Evolutionary conservation across 2,329 filamentous ascomycete species (phyloP).

Genomic region (Trichoderma guizhouense): DNA sequence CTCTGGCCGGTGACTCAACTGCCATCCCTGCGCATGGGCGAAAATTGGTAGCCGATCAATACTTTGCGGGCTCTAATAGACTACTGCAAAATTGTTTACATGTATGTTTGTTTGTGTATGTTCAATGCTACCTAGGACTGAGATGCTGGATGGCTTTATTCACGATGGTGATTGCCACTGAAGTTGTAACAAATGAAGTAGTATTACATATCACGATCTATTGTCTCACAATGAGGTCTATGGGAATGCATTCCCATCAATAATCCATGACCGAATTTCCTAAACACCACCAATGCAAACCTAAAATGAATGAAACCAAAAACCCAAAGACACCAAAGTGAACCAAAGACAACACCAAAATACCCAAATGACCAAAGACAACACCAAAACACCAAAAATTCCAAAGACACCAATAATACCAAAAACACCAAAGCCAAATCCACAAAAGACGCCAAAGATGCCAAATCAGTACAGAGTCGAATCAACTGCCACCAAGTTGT

Average conservation of each 20-base stretch:
- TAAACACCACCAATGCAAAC: neutral
- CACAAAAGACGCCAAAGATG: neutral
- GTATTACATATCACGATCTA: neutral
- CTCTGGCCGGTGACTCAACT: conserved; percentile 11
- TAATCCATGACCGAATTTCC: neutral
- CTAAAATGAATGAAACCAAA: neutral
- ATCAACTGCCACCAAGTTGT: neutral
- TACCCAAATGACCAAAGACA: too few species aligned
- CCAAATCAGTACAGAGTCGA: neutral
- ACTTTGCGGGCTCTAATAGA: neutral
- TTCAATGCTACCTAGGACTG: neutral
- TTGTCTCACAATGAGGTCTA: neutral
- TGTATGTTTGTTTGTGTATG: neutral
- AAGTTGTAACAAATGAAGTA: neutral
- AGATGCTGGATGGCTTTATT: neutral
- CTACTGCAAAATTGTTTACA: neutral
- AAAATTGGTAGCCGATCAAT: neutral
- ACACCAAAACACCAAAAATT: neutral
- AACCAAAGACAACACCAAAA: too few species aligned
- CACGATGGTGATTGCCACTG: neutral
- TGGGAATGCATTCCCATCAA: neutral
- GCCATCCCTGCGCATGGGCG: neutral
- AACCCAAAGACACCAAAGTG: neutral
- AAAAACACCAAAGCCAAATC: neutral
- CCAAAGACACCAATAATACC: neutral